Percentiles rank a stretch among this genome's conserved stretches.
phyloP scores from a whole-genome alignment of 2,329 filamentous ascomycete species.

The Tolypocladium tropicale region DNA sequence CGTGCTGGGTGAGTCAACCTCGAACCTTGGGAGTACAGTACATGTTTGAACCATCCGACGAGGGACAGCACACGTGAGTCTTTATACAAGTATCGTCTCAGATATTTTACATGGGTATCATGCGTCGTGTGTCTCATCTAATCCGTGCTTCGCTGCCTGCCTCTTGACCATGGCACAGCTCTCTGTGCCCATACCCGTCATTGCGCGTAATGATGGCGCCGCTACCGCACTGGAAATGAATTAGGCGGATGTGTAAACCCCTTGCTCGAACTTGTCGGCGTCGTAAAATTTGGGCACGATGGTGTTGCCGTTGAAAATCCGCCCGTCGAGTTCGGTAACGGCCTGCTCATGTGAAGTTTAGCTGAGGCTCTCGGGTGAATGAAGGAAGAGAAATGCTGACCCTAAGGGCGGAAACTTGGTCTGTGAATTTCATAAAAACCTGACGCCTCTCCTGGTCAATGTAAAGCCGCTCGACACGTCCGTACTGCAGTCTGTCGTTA shows the following conservation, averaged over 20 bases:
- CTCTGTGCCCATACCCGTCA: neutral
- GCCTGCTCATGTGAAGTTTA: constrained; percentile 47
- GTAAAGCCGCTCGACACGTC: constrained; percentile 68
- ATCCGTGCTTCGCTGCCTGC: neutral
- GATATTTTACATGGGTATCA: neutral
- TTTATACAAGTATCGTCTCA: neutral
- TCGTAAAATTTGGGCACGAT: constrained; percentile 80
- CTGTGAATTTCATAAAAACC: constrained; percentile 92
- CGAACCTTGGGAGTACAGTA: too few species aligned
- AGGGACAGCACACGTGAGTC: neutral
- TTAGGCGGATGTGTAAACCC: constrained; percentile 31
- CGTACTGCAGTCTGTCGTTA: constrained; percentile 47
- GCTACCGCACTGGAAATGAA: neutral
- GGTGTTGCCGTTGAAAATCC: constrained; percentile 77
- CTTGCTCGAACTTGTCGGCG: constrained; percentile 68
- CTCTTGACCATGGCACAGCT: neutral
- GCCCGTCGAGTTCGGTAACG: constrained; percentile 79
- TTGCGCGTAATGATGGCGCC: neutral
- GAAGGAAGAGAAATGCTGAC: constrained; percentile 39
- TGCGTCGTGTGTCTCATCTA: neutral
- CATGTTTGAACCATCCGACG: neutral
- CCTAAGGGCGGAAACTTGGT: constrained; percentile 70
- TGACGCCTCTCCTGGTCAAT: constrained; percentile 54
- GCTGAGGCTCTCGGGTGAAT: neutral
- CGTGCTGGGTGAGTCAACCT: neutral